Evolutionary conservation across 805 yeast species (phyloP).

Genomic region (Naumovozyma baii): DNA sequence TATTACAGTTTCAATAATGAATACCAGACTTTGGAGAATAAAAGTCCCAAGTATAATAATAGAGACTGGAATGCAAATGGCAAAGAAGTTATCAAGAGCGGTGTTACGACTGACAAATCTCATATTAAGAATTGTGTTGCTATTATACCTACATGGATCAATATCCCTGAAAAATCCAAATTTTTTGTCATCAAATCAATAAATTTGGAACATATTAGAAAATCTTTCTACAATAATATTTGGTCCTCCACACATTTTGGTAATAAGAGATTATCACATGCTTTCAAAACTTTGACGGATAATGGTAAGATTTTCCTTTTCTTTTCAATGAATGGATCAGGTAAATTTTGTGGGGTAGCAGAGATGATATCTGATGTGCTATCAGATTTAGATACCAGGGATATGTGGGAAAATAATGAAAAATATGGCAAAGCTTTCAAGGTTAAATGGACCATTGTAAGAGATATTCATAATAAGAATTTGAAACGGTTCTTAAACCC

Average conservation of each 20-base stretch:
- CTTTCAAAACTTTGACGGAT: slow-evolving; percentile 23
- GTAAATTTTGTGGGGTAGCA: slow-evolving; percentile 49
- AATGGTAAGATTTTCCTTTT: slow-evolving; percentile 36
- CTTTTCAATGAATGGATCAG: slow-evolving; percentile 50
- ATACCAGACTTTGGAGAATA: background rate
- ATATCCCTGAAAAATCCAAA: slow-evolving; percentile 27
- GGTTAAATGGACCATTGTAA: slow-evolving; percentile 43
- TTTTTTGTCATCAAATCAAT: slow-evolving; percentile 50
- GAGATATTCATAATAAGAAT: slow-evolving; percentile 41
- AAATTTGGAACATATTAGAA: slow-evolving; percentile 38
- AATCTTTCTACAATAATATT: slow-evolving; percentile 39
- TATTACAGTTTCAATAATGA: background rate
- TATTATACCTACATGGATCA: slow-evolving; percentile 20
- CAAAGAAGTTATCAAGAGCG: background rate
- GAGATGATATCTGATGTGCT: slow-evolving; percentile 36
- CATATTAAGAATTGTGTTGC: slow-evolving; percentile 6
- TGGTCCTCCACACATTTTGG: slow-evolving; percentile 57
- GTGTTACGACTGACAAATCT: background rate
- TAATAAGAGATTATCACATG: slow-evolving; percentile 40
- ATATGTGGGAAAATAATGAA: slow-evolving; percentile 37
- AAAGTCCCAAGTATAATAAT: background rate
- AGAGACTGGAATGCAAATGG: background rate
- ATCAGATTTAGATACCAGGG: slow-evolving; percentile 29
- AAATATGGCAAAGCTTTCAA: slow-evolving; percentile 46
- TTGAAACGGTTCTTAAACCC: slow-evolving; percentile 39